Evolutionary conservation across 2,329 filamentous ascomycete species (phyloP).

Genomic region (Fusarium longipes): DNA sequence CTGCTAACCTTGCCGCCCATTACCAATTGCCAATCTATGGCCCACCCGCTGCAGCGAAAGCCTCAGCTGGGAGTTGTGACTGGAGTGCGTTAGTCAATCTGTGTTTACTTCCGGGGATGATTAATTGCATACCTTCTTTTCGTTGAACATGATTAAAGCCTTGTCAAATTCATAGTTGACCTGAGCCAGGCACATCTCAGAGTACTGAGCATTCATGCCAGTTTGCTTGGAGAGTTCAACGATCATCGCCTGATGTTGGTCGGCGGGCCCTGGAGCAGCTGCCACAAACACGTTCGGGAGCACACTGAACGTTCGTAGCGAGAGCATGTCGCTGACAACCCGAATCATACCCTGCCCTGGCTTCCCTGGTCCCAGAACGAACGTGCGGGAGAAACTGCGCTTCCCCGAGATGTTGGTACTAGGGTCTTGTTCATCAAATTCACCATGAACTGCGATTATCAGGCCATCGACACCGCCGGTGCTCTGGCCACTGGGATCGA

Average conservation of each 20-base stretch:
- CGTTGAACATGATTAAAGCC: constrained; percentile 79
- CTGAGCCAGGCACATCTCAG: constrained; percentile 82
- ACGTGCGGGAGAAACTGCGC: constrained; percentile 84
- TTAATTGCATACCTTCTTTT: constrained; percentile 71
- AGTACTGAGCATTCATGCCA: constrained; percentile 81
- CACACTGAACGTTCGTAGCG: constrained; percentile 72
- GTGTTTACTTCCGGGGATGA: background rate
- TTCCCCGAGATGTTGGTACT: constrained; percentile 67
- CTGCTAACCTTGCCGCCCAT: constrained; percentile 18
- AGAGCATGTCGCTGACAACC: constrained; percentile 83
- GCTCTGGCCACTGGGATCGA: constrained; percentile 74
- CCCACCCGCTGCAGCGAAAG: constrained; percentile 52
- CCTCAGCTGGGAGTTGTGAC: constrained; percentile 61
- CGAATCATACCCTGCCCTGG: constrained; percentile 73
- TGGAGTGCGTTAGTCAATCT: constrained; percentile 41
- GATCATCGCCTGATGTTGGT: constrained; percentile 75
- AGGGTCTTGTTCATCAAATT: constrained; percentile 80
- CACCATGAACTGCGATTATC: constrained; percentile 81
- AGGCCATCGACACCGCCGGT: constrained; percentile 78
- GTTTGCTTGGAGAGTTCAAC: constrained; percentile 81
- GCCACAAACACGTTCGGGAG: constrained; percentile 58
- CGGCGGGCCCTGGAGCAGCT: constrained; percentile 44
- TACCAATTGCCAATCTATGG: constrained; percentile 27
- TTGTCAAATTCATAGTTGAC: constrained; percentile 83
- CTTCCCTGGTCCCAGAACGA: constrained; percentile 80